phyloP scores from a whole-genome alignment of 2,329 filamentous ascomycete genomes.

The Phialophora macrospora region DNA sequence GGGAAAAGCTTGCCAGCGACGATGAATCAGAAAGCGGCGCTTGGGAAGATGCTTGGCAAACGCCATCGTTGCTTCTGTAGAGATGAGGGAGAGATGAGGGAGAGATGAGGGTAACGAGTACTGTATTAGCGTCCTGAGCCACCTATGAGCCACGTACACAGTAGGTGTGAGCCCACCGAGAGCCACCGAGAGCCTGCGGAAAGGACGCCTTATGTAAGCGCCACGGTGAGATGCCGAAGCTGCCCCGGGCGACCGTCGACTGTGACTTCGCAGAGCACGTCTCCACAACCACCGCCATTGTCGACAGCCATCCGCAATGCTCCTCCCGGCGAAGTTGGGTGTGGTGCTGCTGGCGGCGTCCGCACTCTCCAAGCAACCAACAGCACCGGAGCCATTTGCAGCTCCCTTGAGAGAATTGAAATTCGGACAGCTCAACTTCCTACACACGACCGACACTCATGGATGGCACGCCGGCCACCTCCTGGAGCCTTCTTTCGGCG shows the following conservation, averaged over 20 bases:
- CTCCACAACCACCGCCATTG: not conserved
- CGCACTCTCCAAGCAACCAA: conserved; percentile 70
- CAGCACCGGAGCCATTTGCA: conserved; percentile 74
- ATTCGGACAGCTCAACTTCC: conserved; percentile 94
- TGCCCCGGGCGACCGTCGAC: not conserved
- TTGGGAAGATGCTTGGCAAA: too few relatives aligned
- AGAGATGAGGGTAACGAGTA: too few relatives aligned
- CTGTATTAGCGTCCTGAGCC: too few relatives aligned
- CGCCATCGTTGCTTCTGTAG: too few relatives aligned
- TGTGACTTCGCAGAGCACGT: not conserved
- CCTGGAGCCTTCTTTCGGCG: conserved; percentile 90
- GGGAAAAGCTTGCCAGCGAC: too few relatives aligned
- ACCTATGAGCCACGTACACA: too few relatives aligned
- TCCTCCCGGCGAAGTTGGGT: conserved; percentile 7
- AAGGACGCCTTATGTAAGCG: not conserved
- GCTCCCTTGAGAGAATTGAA: conserved; percentile 81
- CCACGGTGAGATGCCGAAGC: not conserved
- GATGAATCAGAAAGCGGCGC: too few relatives aligned
- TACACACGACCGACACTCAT: conserved; percentile 96
- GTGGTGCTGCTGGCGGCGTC: conserved; percentile 22
- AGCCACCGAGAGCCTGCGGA: too few relatives aligned
- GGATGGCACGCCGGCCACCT: conserved; percentile 92
- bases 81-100: too few relatives aligned
- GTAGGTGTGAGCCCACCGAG: too few relatives aligned
- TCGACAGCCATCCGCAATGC: conserved; percentile 3